Evolutionary conservation across 2,329 filamentous ascomycete genomes (phyloP).

Genomic region (Xylaria polymorpha): DNA sequence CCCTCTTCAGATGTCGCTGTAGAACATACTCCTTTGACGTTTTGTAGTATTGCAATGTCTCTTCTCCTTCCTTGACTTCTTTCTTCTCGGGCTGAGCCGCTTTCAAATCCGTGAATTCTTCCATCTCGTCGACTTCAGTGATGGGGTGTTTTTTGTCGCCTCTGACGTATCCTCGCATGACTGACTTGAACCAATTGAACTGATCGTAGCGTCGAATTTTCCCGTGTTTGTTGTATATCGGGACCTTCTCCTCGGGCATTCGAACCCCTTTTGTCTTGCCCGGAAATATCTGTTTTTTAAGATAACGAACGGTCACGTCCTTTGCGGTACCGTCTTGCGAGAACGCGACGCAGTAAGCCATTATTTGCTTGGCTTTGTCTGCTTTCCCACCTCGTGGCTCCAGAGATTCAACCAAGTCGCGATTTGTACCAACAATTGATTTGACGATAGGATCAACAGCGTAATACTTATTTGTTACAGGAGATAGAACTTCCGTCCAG

Average conservation of each 20-base stretch:
- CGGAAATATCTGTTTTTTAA: slow-evolving; percentile 83
- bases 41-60: slow-evolving; percentile 90
- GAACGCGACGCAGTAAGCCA: slow-evolving; percentile 88
- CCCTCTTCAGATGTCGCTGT: slow-evolving; percentile 86
- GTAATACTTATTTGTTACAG: slow-evolving; percentile 80
- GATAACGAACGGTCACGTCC: slow-evolving; percentile 91
- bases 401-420: slow-evolving; percentile 78
- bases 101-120: slow-evolving; percentile 81
- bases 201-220: slow-evolving; percentile 81
- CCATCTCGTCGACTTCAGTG: slow-evolving; percentile 80
- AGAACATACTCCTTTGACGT: slow-evolving; percentile 86
- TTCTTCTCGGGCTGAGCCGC: slow-evolving; percentile 79
- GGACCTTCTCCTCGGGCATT: slow-evolving; percentile 81
- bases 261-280: slow-evolving; percentile 90
- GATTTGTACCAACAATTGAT: slow-evolving; percentile 74
- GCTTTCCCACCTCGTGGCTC: slow-evolving; percentile 86
- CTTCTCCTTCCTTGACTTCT: slow-evolving; percentile 77
- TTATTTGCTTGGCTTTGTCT: slow-evolving; percentile 87
- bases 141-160: slow-evolving; percentile 62
- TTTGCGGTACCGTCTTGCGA: slow-evolving; percentile 89
- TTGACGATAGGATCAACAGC: slow-evolving; percentile 82
- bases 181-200: slow-evolving; percentile 88
- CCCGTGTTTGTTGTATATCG: slow-evolving; percentile 77
- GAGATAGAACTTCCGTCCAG: slow-evolving; percentile 91
- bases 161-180: slow-evolving; percentile 77